These are phyloP conservation scores for Trichosanthes cucumerina DNA, from an alignment of 306 rosid species.

Conservation along the genomic window DNA sequence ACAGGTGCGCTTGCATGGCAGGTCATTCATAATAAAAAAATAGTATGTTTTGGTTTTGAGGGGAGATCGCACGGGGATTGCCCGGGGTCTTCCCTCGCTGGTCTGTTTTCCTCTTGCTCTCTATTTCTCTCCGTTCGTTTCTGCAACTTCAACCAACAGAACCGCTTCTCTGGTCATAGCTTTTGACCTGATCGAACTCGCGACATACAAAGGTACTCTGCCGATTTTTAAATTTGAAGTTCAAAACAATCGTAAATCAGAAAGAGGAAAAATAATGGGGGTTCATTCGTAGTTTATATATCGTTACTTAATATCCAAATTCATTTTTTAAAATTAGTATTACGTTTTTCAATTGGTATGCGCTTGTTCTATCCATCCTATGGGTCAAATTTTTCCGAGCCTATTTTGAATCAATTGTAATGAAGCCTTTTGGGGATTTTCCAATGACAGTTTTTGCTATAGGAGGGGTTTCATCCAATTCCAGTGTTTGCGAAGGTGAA, in stretches of 20 bases:
- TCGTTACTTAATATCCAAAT: not conserved
- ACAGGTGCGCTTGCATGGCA: conserved; percentile 99
- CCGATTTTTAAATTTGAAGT: not conserved
- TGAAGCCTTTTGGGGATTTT: not conserved
- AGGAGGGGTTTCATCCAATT: not conserved
- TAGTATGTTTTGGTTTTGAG: conserved; percentile 28
- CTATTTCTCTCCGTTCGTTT: not conserved
- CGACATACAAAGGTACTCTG: not conserved
- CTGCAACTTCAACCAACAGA: not conserved
- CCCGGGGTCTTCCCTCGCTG: conserved; percentile 60
- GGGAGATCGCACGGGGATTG: conserved; percentile 74
- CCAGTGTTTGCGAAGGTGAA: not conserved
- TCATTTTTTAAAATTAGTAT: not conserved
- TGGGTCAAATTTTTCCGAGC: not conserved
- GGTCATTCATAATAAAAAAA: conserved; percentile 62
- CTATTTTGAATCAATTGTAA: not conserved
- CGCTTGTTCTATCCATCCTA: not conserved
- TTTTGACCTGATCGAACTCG: not conserved
- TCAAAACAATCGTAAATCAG: not conserved
- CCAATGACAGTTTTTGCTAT: not conserved
- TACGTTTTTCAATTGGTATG: not conserved
- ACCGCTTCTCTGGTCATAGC: not conserved
- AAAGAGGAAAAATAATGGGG: too few relatives aligned
- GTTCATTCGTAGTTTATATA: not conserved
- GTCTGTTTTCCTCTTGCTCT: conserved; percentile 27